Evolutionary conservation across 2,329 filamentous ascomycete species (phyloP).

Genomic region (Macrophomina tecta): DNA sequence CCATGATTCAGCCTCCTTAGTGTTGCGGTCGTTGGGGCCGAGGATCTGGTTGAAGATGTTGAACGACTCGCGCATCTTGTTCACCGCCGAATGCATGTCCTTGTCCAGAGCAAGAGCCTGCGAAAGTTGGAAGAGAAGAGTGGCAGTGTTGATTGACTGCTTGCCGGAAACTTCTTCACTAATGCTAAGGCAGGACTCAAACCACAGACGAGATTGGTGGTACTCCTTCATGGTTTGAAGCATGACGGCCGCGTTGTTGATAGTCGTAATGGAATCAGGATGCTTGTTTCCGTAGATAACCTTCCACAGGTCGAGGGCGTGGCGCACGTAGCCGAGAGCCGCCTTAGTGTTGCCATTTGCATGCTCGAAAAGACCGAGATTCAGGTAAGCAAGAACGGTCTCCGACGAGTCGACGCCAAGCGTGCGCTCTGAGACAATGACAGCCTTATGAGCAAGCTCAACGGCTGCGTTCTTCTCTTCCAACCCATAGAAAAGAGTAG

Average conservation of each 20-base stretch:
- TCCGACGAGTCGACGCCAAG: conserved; percentile 92
- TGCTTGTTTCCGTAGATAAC: conserved; percentile 93
- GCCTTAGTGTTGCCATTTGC: conserved; percentile 86
- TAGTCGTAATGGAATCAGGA: conserved; percentile 96
- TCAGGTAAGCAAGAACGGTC: conserved; percentile 93
- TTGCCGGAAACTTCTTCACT: conserved; percentile 90
- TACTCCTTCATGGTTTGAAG: conserved; percentile 94
- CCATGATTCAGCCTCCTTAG: conserved; percentile 97
- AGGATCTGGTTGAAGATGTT: conserved; percentile 91
- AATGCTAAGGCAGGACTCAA: conserved; percentile 87
- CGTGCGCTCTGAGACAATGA: conserved; percentile 93
- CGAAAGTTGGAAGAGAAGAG: conserved; percentile 93
- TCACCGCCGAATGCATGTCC: conserved; percentile 89
- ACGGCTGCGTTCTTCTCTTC: conserved; percentile 96
- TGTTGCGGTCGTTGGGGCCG: conserved; percentile 92
- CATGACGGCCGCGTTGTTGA: conserved; percentile 99
- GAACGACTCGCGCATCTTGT: conserved; percentile 94
- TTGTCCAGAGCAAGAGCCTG: conserved; percentile 95
- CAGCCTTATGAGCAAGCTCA: conserved; percentile 93
- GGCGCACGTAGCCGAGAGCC: conserved; percentile 87
- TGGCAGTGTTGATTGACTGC: conserved; percentile 90
- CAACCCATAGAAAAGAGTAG: conserved; percentile 96
- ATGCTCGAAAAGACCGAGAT: conserved; percentile 92
- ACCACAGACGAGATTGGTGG: conserved; percentile 94
- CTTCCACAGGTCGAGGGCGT: conserved; percentile 95